A percentile compares a stretch with the other conserved stretches of the same genome.
These are phyloP conservation scores for Globisporangium viniferum DNA, from an alignment of 352 stramenopile genomes.

Conservation along the genomic window DNA sequence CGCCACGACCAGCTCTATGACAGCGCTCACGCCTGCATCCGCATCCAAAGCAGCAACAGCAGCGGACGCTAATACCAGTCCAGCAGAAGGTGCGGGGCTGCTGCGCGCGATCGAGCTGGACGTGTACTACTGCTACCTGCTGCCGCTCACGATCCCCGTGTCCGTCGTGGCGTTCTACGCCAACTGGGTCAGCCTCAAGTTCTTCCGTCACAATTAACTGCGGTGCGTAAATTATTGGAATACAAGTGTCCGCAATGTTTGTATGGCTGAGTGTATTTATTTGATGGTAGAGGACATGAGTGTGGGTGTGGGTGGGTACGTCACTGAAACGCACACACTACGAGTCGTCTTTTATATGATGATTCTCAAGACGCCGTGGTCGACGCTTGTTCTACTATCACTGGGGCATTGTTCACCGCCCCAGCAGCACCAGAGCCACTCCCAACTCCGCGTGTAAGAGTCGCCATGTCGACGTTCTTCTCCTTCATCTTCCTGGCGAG, in stretches of 20 bases:
- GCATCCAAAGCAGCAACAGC: not conserved
- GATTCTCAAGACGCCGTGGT: not conserved
- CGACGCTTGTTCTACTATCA: not conserved
- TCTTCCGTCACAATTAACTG: slow-evolving; percentile 76
- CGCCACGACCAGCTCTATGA: too few species aligned
- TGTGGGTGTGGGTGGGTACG: not conserved
- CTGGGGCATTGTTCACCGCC: not conserved
- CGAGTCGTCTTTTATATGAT: not conserved
- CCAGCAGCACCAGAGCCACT: not conserved
- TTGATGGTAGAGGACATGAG: not conserved
- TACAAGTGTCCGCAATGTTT: not conserved
- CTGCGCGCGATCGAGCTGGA: slow-evolving; percentile 53
- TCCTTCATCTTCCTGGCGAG: slow-evolving; percentile 58
- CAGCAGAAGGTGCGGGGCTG: slow-evolving; percentile 15
- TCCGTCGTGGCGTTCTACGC: slow-evolving; percentile 75
- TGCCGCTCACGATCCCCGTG: slow-evolving; percentile 75
- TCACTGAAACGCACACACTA: not conserved
- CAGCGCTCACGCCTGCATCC: slow-evolving; percentile 9
- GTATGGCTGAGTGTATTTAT: not conserved
- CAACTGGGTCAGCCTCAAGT: slow-evolving; percentile 86
- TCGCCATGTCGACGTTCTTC: slow-evolving; percentile 20
- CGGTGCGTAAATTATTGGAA: not conserved
- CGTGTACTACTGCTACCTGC: slow-evolving; percentile 78
- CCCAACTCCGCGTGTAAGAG: not conserved
- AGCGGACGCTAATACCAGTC: not conserved